These are phyloP conservation scores for Wickerhamiella azymoides DNA, from an alignment of 805 yeast genomes.

Conservation along the genomic window DNA sequence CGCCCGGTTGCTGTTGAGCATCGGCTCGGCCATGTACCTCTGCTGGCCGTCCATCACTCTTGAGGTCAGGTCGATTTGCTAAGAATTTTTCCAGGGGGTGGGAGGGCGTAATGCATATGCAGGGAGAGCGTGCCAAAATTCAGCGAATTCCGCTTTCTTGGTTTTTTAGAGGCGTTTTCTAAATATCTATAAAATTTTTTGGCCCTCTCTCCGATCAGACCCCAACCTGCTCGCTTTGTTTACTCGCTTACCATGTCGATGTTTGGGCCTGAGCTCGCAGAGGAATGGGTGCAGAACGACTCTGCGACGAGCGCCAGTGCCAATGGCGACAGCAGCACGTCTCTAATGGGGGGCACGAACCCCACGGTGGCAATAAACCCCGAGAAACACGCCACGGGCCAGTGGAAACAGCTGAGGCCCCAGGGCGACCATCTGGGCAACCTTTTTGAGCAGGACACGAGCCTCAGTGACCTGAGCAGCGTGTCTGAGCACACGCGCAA, in stretches of 20 bases:
- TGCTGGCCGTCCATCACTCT: not conserved
- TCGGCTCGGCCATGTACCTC: not conserved
- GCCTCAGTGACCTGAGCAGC: constrained; percentile 1
- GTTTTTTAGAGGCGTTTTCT: too few relatives aligned
- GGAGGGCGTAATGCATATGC: not conserved
- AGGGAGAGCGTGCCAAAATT: too few relatives aligned
- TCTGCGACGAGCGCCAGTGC: not conserved
- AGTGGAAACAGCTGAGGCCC: not conserved
- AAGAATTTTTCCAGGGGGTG: not conserved
- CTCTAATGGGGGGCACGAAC: too few relatives aligned
- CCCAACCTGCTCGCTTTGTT: too few relatives aligned
- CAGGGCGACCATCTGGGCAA: not conserved
- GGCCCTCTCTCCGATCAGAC: too few relatives aligned
- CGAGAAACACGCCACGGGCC: not conserved
- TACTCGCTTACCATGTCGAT: not conserved
- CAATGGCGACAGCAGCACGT: not conserved
- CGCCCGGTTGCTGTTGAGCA: not conserved
- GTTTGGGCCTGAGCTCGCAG: not conserved
- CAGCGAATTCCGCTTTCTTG: too few relatives aligned
- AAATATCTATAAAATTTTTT: too few relatives aligned
- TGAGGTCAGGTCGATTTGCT: not conserved
- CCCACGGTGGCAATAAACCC: not conserved
- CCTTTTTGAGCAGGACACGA: not conserved
- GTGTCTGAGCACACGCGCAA: constrained; percentile 11
- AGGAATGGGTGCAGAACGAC: not conserved